A percentile compares a stretch with the other conserved stretches of the same genome.
Conservation (phyloP, 1,139 yeast species). For the Geotrichum reessii region DNA sequence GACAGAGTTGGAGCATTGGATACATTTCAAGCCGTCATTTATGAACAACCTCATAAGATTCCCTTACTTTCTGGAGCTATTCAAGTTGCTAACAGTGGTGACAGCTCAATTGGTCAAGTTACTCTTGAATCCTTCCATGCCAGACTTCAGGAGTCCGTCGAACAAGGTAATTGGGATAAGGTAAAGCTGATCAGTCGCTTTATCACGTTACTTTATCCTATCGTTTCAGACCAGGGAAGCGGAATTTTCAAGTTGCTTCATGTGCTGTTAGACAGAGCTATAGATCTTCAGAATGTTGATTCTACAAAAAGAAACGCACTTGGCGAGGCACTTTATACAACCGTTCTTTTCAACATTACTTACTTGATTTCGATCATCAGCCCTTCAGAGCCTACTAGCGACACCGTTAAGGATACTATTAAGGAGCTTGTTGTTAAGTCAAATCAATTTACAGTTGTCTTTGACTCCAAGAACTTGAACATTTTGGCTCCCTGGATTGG, state of each 20-base stretch:
- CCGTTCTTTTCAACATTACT: constrained; percentile 63
- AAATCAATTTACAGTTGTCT: constrained; percentile 21
- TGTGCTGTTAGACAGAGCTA: constrained; percentile 52
- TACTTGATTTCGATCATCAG: constrained; percentile 35
- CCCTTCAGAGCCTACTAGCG: constrained; percentile 11
- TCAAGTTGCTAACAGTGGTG: constrained; percentile 60
- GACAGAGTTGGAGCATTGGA: constrained; percentile 43
- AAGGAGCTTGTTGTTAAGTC: constrained; percentile 21
- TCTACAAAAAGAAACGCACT: constrained; percentile 35
- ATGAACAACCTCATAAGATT: constrained; percentile 89
- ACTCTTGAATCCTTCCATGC: constrained; percentile 65
- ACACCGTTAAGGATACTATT: constrained; percentile 7
- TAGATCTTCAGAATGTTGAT: constrained; percentile 46
- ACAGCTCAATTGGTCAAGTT: constrained; percentile 62
- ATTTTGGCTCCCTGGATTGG: constrained; percentile 42
- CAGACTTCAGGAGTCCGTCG: constrained; percentile 52
- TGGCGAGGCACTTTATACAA: constrained; percentile 64
- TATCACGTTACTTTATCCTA: constrained; percentile 57
- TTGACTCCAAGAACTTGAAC: constrained; percentile 20
- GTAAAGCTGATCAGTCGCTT: constrained; percentile 68
- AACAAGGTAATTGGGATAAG: constrained; percentile 52
- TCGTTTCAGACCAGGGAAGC: constrained; percentile 43
- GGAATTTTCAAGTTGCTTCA: constrained; percentile 49
- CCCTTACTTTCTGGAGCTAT: constrained; percentile 66
- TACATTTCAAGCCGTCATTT: constrained; percentile 61